phyloP scores from a whole-genome alignment of 208 protist genomes.

The Acanthamoeba rhysodes region DNA sequence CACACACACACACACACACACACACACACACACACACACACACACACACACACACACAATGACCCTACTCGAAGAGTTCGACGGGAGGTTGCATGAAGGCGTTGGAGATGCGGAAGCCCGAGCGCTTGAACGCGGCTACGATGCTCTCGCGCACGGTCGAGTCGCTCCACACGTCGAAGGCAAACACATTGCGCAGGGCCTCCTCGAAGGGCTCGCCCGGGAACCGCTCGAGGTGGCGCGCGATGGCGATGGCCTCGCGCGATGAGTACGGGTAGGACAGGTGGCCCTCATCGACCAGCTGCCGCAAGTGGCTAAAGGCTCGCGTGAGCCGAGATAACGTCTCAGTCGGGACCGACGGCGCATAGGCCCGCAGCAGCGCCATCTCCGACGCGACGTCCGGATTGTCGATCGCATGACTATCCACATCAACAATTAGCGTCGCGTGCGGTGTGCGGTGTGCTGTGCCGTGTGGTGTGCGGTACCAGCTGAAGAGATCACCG shows the following conservation, averaged over 20 bases:
- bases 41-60: not conserved
- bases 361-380: constrained; percentile 79
- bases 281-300: constrained; percentile 62
- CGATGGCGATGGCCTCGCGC: constrained; percentile 95
- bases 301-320: not conserved
- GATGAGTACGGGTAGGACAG: constrained; percentile 58
- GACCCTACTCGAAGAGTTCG: constrained; percentile 4
- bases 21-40: not conserved
- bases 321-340: constrained; percentile 22
- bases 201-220: constrained; percentile 90
- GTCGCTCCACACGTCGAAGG: constrained; percentile 69
- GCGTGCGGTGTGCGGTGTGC: not conserved
- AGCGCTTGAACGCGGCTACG: not conserved
- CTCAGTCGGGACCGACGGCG: constrained; percentile 71
- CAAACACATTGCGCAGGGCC: constrained; percentile 61
- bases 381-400: constrained; percentile 92
- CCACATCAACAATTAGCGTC: not conserved
- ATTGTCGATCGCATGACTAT: constrained; percentile 93
- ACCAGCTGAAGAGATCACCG: constrained; percentile 93
- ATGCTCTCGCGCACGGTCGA: not conserved
- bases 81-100: constrained; percentile 23
- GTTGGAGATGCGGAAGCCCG: not conserved
- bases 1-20: not conserved
- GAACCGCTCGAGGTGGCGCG: constrained; percentile 94
- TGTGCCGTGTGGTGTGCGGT: not conserved